Evolutionary conservation across 2,329 filamentous ascomycete species (phyloP).

Genomic region (Cladophialophora exuberans): DNA sequence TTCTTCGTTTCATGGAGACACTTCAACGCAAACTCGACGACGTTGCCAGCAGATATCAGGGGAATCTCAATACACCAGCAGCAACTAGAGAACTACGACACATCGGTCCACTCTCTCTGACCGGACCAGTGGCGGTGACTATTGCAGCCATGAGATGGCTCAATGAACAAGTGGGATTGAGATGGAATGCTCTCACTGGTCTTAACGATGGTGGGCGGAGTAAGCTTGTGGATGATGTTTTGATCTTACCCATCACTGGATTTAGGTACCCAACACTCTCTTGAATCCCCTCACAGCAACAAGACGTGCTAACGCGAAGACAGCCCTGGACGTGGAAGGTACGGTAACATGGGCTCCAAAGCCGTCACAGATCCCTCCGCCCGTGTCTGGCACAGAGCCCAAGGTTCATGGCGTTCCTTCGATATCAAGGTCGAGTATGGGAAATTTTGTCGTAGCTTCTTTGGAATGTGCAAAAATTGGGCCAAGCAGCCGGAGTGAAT

Average conservation of each 20-base stretch:
- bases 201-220: constrained; percentile 36
- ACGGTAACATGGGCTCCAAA: constrained; percentile 41
- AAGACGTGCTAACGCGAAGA: background rate
- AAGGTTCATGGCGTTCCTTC: constrained; percentile 39
- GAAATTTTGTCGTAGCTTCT: constrained; percentile 39
- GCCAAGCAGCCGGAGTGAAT: constrained; percentile 16
- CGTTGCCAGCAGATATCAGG: constrained; percentile 14
- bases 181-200: constrained; percentile 40
- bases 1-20: constrained; percentile 36
- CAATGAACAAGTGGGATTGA: constrained; percentile 30
- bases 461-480: constrained; percentile 40
- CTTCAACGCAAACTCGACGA: constrained; percentile 24
- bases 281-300: background rate
- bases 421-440: constrained; percentile 36
- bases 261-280: constrained; percentile 35
- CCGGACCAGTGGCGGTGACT: constrained; percentile 40
- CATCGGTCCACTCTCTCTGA: constrained; percentile 38
- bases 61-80: constrained; percentile 4
- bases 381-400: constrained; percentile 37
- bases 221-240: constrained; percentile 38
- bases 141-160: constrained; percentile 34
- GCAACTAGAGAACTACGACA: constrained; percentile 26
- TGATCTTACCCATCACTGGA: constrained; percentile 41
- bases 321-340: constrained; percentile 36
- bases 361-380: constrained; percentile 36